These are phyloP conservation scores for Aspergillus heteromorphus DNA, from an alignment of 495 filamentous ascomycete genomes.

Conservation along the genomic window DNA sequence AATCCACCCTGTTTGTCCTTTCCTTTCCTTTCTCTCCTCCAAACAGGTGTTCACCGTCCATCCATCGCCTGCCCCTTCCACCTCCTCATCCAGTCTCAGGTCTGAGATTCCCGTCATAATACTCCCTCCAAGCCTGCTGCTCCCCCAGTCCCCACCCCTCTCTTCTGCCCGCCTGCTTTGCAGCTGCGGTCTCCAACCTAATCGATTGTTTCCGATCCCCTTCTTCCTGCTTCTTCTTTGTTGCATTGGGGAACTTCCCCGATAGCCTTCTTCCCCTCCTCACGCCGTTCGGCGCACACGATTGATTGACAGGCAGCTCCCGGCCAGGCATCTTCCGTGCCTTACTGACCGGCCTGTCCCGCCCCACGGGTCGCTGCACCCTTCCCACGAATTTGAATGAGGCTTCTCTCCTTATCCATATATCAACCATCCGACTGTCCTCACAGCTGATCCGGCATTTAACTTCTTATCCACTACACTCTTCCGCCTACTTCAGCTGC, in stretches of 20 bases:
- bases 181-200: too few relatives aligned
- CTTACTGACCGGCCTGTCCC: neutral
- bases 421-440: neutral
- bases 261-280: neutral
- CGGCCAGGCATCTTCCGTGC: neutral
- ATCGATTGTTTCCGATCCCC: neutral
- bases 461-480: neutral
- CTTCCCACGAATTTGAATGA: neutral
- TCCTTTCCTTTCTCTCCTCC: neutral
- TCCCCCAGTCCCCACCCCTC: too few relatives aligned
- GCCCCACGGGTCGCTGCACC: neutral
- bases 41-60: neutral
- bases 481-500: neutral
- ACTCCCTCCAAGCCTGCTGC: neutral
- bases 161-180: neutral
- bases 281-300: too few relatives aligned
- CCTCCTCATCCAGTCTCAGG: neutral
- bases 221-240: neutral
- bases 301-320: neutral
- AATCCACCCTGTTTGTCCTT: neutral
- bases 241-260: too few relatives aligned
- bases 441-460: neutral
- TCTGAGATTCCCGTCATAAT: neutral
- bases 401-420: too few relatives aligned
- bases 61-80: constrained; percentile 1